A percentile compares a stretch with the other conserved stretches of the same genome.
Evolutionary conservation across 2,329 filamentous ascomycete species (phyloP).

Genomic region (Aspergillus sp.): DNA sequence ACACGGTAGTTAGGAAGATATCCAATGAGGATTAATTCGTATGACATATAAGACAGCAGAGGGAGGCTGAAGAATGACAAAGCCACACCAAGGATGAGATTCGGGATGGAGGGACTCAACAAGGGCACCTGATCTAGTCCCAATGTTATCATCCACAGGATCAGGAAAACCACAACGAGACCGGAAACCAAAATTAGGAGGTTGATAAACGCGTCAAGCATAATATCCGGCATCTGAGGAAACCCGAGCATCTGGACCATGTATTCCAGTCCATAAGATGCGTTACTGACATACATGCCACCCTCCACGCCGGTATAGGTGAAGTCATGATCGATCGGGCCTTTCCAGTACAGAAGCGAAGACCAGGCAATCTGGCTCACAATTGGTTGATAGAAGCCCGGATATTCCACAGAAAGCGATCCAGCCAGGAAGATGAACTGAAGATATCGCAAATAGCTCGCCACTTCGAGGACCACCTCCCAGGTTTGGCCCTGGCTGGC

Average conservation of each 20-base stretch:
- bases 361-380: conserved; percentile 9
- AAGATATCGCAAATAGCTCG: conserved; percentile 6
- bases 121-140: not conserved
- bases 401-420: conserved; percentile 7
- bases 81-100: not conserved
- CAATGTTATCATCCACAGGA: conserved; percentile 4
- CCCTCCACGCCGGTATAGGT: conserved; percentile 7
- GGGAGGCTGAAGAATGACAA: no score
- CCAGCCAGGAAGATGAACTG: conserved; percentile 9
- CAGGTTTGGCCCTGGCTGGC: conserved; percentile 2
- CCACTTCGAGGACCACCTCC: conserved; percentile 3
- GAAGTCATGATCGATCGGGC: conserved; percentile 8
- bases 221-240: conserved; percentile 6
- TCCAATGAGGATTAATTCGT: no score
- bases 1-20: no score
- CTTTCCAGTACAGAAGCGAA: conserved; percentile 7
- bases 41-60: no score
- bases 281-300: conserved; percentile 6
- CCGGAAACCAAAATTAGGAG: conserved; percentile 3
- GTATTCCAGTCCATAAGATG: conserved; percentile 7
- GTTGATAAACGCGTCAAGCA: conserved; percentile 8
- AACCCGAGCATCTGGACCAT: conserved; percentile 10
- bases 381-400: conserved; percentile 7
- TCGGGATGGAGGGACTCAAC: no score
- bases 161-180: conserved; percentile 1